Evolutionary conservation across 2,329 filamentous ascomycete species (phyloP).

Genomic region (Graphiopsis chlorocephala): DNA sequence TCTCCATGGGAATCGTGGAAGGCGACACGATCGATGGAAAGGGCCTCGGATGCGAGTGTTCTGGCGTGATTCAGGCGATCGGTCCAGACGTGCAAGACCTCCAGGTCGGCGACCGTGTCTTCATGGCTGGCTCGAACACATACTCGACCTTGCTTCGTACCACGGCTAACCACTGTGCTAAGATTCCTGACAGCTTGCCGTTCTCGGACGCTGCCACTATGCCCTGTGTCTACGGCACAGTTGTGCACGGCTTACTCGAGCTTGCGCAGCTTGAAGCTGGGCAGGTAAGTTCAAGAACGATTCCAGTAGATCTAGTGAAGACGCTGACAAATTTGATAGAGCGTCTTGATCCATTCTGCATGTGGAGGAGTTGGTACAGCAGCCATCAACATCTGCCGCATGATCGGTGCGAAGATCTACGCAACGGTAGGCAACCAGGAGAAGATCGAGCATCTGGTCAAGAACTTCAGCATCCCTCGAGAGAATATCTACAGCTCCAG

Average conservation of each 20-base stretch:
- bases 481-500: not conserved
- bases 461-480: not conserved
- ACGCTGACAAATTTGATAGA: not conserved
- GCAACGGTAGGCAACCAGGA: not conserved
- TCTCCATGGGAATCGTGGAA: constrained; percentile 20
- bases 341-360: constrained; percentile 36
- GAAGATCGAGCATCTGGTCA: not conserved
- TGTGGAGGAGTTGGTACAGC: constrained; percentile 34
- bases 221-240: constrained; percentile 22
- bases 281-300: constrained; percentile 22
- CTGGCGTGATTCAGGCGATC: not conserved
- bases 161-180: not conserved
- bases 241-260: constrained; percentile 29
- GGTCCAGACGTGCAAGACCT: not conserved
- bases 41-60: not conserved
- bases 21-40: not conserved
- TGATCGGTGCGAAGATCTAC: not conserved
- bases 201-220: constrained; percentile 20
- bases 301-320: too few relatives aligned
- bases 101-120: not conserved
- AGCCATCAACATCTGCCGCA: constrained; percentile 12
- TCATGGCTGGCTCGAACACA: not conserved
- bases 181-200: constrained; percentile 28
- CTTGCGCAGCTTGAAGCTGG: constrained; percentile 28
- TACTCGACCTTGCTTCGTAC: not conserved